These are phyloP conservation scores for Reutealis trisperma DNA, from an alignment of 345 rosid genomes.

Conservation along the genomic window DNA sequence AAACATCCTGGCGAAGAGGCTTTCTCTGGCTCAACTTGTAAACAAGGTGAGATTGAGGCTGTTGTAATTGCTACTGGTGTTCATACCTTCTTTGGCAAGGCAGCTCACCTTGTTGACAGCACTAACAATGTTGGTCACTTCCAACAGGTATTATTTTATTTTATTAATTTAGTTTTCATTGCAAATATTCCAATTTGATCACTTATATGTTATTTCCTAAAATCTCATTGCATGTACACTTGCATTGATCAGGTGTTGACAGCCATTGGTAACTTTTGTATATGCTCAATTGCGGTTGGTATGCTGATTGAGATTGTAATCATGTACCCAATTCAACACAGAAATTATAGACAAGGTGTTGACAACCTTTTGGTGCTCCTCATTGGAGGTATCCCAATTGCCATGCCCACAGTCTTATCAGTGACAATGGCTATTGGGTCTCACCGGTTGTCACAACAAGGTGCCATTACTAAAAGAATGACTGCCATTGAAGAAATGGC, in stretches of 20 bases:
- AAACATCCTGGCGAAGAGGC: slow-evolving; percentile 68
- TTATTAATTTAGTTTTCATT: background rate
- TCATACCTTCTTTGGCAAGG: slow-evolving; percentile 95
- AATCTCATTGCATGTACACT: background rate
- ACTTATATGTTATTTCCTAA: background rate
- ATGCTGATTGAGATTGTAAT: slow-evolving; percentile 71
- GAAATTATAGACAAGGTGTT: slow-evolving; percentile 77
- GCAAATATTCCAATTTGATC: background rate
- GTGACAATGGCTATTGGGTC: slow-evolving; percentile 99
- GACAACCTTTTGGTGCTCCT: slow-evolving; percentile 96
- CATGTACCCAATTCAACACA: slow-evolving; percentile 76
- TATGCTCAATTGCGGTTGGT: slow-evolving; percentile 83
- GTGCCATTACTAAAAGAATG: slow-evolving; percentile 98
- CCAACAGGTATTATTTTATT: slow-evolving; percentile 56
- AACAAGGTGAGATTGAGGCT: slow-evolving; percentile 95
- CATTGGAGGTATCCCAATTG: slow-evolving; percentile 96
- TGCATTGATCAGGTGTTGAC: slow-evolving; percentile 59
- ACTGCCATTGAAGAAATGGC: slow-evolving; percentile 99
- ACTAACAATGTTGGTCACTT: slow-evolving; percentile 95
- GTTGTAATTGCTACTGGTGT: slow-evolving; percentile 92
- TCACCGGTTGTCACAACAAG: slow-evolving; percentile 84
- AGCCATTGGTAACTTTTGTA: slow-evolving; percentile 95
- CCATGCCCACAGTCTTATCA: slow-evolving; percentile 95
- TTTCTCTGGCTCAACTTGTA: slow-evolving; percentile 92
- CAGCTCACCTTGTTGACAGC: slow-evolving; percentile 92